phyloP scores from a whole-genome alignment of 805 yeast species.

The Metschnikowia continentalis region DNA sequence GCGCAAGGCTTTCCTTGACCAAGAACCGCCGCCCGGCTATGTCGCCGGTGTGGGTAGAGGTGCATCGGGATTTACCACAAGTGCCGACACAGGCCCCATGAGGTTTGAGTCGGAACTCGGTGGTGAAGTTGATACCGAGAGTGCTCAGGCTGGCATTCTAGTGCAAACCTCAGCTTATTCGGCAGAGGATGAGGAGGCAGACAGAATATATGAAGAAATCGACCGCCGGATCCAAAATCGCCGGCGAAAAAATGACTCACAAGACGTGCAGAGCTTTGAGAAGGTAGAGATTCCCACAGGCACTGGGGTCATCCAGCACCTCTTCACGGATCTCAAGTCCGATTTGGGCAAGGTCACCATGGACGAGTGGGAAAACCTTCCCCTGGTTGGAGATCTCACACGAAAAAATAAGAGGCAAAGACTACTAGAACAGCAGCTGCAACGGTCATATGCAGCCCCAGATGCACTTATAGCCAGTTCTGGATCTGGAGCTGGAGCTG shows the following conservation, averaged over 20 bases:
- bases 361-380: conserved; percentile 77
- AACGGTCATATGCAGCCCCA: conserved; percentile 78
- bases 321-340: conserved; percentile 67
- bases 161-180: conserved; percentile 20
- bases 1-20: conserved; percentile 56
- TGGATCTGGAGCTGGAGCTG: conserved; percentile 13
- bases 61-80: conserved; percentile 87
- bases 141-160: conserved; percentile 31
- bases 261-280: conserved; percentile 1
- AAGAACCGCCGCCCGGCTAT: conserved; percentile 85
- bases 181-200: conserved; percentile 76
- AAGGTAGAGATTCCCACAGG: conserved; percentile 14
- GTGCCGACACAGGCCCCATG: conserved; percentile 63
- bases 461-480: conserved; percentile 52
- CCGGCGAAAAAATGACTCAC: conserved; percentile 16
- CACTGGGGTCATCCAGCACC: conserved; percentile 29
- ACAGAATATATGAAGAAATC: conserved; percentile 58
- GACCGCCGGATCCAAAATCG: conserved; percentile 46
- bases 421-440: conserved; percentile 53
- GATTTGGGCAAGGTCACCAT: conserved; percentile 53
- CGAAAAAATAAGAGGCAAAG: conserved; percentile 70
- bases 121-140: conserved; percentile 24
- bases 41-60: conserved; percentile 94
- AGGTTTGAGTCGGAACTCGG: conserved; percentile 17
- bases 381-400: conserved; percentile 88